Percentiles rank a stretch among this genome's conserved stretches.
These are phyloP conservation scores for Ophiocordyceps sinensis DNA, from an alignment of 2,329 filamentous ascomycete species.

Conservation along the genomic window DNA sequence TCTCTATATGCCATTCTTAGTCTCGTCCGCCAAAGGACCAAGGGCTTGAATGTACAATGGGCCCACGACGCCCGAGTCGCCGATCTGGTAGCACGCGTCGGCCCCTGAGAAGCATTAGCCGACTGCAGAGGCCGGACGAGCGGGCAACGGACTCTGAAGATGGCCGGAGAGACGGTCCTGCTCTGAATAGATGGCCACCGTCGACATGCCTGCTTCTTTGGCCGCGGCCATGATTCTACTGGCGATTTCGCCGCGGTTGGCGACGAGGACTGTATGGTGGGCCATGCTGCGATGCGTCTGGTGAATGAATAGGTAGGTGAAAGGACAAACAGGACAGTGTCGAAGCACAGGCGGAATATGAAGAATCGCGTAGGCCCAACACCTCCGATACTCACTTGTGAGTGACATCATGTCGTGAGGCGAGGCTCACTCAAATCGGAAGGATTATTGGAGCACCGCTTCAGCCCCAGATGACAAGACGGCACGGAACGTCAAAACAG, in stretches of 20 bases:
- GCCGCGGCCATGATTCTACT: neutral
- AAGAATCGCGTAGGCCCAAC: no score
- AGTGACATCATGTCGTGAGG: no score
- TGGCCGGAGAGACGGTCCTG: neutral
- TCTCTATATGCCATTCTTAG: neutral
- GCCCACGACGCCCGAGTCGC: neutral
- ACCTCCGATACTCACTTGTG: no score
- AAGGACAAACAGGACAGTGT: no score
- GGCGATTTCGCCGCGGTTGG: neutral
- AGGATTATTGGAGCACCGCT: no score
- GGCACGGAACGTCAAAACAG: no score
- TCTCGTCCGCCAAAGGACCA: neutral
- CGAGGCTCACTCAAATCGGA: no score
- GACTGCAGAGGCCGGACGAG: neutral
- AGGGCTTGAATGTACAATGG: neutral
- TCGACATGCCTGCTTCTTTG: neutral
- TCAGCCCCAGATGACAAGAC: no score
- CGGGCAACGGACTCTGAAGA: neutral
- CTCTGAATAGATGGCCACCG: neutral
- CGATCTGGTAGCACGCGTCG: neutral
- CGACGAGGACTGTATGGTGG: neutral
- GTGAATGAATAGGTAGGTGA: no score
- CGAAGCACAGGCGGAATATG: no score
- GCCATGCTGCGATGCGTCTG: neutral
- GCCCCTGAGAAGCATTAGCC: neutral